Percentiles rank a stretch among this genome's conserved stretches.
Evolutionary conservation across 2,329 filamentous ascomycete genomes (phyloP).

Genomic region (Paecilomyces formosus): DNA sequence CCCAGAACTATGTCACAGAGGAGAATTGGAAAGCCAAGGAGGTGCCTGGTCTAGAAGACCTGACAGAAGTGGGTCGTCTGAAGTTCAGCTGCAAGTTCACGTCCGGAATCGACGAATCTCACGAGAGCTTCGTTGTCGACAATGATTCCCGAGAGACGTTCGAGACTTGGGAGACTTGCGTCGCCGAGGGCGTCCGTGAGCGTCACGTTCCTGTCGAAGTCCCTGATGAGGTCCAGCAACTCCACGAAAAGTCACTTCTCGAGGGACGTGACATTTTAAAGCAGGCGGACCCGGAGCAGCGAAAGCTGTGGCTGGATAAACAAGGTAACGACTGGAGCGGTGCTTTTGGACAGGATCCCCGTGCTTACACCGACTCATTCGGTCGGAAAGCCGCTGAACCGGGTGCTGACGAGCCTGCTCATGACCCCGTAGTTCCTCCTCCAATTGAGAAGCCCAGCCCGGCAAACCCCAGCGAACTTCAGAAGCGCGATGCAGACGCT

Average conservation of each 20-base stretch:
- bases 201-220: constrained; percentile 66
- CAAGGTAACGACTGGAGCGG: constrained; percentile 81
- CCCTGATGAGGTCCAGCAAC: constrained; percentile 61
- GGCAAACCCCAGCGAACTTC: neutral
- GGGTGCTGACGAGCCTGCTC: constrained; percentile 44
- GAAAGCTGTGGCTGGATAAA: constrained; percentile 68
- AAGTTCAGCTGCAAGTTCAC: constrained; percentile 79
- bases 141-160: constrained; percentile 89
- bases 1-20: constrained; percentile 87
- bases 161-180: constrained; percentile 89
- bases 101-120: constrained; percentile 79
- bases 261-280: constrained; percentile 76
- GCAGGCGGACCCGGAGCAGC: constrained; percentile 57
- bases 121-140: constrained; percentile 73
- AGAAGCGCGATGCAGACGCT: constrained; percentile 8
- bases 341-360: constrained; percentile 74
- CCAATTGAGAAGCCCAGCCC: constrained; percentile 19
- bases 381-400: constrained; percentile 51
- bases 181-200: constrained; percentile 73
- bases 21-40: constrained; percentile 56
- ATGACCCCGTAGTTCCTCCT: constrained; percentile 44
- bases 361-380: constrained; percentile 47
- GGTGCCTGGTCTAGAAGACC: constrained; percentile 64
- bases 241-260: constrained; percentile 75
- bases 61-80: constrained; percentile 74